phyloP scores from a whole-genome alignment of 768 basidiomycete genomes.

The Hortiboletus campestris region DNA sequence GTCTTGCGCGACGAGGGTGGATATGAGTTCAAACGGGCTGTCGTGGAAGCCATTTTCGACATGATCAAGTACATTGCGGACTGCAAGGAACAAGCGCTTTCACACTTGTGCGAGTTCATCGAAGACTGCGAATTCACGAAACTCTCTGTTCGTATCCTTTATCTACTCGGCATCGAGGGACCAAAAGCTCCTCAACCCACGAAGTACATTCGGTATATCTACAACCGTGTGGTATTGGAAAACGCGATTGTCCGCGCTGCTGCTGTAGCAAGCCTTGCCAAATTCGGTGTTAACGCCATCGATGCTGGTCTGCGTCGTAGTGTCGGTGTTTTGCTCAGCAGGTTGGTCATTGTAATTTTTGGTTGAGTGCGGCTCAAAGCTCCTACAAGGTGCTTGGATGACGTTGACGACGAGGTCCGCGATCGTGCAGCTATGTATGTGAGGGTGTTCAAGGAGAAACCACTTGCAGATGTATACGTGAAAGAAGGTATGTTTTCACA shows the following conservation, averaged over 20 bases:
- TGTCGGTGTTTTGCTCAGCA: slow-evolving; percentile 79
- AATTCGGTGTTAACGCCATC: slow-evolving; percentile 89
- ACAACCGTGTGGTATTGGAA: slow-evolving; percentile 98
- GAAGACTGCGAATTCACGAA: slow-evolving; percentile 99
- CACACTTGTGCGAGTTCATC: slow-evolving; percentile 98
- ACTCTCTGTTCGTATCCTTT: slow-evolving; percentile 93
- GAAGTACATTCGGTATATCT: slow-evolving; percentile 99
- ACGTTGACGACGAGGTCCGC: slow-evolving; percentile 98
- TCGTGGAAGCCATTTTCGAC: slow-evolving; percentile 99
- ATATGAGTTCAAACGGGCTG: slow-evolving; percentile 98
- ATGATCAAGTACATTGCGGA: slow-evolving; percentile 99
- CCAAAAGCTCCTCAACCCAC: slow-evolving; percentile 95
- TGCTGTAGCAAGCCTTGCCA: slow-evolving; percentile 91
- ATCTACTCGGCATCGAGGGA: slow-evolving; percentile 93
- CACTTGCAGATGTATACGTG: slow-evolving; percentile 81
- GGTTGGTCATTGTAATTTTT: slow-evolving; percentile 45
- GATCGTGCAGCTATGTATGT: slow-evolving; percentile 97
- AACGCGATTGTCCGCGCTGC: slow-evolving; percentile 97
- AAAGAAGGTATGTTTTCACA: slow-evolving; percentile 72
- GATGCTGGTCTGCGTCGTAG: slow-evolving; percentile 81
- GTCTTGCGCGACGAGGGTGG: slow-evolving; percentile 98
- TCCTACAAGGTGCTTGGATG: slow-evolving; percentile 79
- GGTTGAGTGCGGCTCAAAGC: background rate
- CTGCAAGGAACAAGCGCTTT: slow-evolving; percentile 95
- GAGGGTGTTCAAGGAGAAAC: slow-evolving; percentile 73